Percentiles rank a stretch among this genome's conserved stretches.
phyloP scores from a whole-genome alignment of 768 basidiomycete species.

The Termitomyces sp. region DNA sequence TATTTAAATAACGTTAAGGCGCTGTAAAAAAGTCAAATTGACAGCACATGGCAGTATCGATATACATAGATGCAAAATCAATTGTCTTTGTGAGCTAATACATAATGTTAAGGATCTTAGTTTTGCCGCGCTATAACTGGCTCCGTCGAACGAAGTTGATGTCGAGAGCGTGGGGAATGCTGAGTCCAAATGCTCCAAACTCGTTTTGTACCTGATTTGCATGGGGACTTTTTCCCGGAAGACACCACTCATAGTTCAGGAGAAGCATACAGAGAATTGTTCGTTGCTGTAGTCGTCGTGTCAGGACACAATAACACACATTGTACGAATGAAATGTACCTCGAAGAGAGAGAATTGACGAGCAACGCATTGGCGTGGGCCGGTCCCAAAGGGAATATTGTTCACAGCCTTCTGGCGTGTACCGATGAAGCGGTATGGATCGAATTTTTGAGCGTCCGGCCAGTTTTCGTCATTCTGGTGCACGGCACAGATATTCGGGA shows the following conservation, averaged over 20 bases:
- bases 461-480: slow-evolving; percentile 26
- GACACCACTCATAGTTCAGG: slow-evolving; percentile 27
- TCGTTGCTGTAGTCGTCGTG: slow-evolving; percentile 22
- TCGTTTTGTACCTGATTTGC: slow-evolving; percentile 25
- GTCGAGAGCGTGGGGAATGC: slow-evolving; percentile 28
- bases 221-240: slow-evolving; percentile 26
- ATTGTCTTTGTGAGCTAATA: too few relatives aligned
- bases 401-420: slow-evolving; percentile 7
- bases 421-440: slow-evolving; percentile 27
- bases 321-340: slow-evolving; percentile 3
- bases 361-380: slow-evolving; percentile 31
- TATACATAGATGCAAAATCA: too few relatives aligned
- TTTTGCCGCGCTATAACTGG: too few relatives aligned
- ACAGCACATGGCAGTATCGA: too few relatives aligned
- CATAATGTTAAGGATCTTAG: too few relatives aligned
- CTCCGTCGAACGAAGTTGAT: slow-evolving; percentile 22
- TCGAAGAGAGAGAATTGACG: slow-evolving; percentile 25
- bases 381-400: slow-evolving; percentile 28
- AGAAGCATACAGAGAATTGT: slow-evolving; percentile 31
- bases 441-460: slow-evolving; percentile 25
- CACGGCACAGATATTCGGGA: slow-evolving; percentile 28
- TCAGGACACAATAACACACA: background rate
- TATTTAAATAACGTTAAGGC: too few relatives aligned
- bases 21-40: too few relatives aligned
- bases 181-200: slow-evolving; percentile 31